Conservation (phyloP, 805 yeast species). For the Candida ovalis region DNA sequence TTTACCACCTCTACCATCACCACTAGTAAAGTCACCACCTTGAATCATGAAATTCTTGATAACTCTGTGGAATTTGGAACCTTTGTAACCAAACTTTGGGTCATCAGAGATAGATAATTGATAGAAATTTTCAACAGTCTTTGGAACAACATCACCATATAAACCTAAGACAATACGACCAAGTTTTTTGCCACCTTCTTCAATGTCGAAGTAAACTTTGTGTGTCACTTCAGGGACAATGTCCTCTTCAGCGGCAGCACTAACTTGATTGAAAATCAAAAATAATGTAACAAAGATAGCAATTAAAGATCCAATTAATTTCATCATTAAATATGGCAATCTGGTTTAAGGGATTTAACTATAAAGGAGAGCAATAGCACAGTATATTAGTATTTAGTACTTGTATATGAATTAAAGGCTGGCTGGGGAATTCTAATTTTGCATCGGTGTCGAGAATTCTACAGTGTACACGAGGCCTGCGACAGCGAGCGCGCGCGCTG, state of each 20-base stretch:
- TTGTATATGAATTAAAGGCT: no score
- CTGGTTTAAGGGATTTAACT: background rate
- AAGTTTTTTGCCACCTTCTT: constrained; percentile 62
- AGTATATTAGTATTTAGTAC: no score
- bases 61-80: constrained; percentile 68
- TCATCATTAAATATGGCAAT: constrained; percentile 19
- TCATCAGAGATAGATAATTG: constrained; percentile 75
- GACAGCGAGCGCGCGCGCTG: no score
- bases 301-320: constrained; percentile 17
- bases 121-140: constrained; percentile 85
- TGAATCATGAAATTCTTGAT: constrained; percentile 72
- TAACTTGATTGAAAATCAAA: constrained; percentile 15
- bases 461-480: no score
- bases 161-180: constrained; percentile 87
- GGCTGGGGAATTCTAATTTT: no score
- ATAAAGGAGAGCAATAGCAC: background rate
- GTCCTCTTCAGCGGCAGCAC: constrained; percentile 10
- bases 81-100: constrained; percentile 57
- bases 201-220: constrained; percentile 81
- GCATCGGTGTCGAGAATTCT: no score
- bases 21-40: constrained; percentile 75
- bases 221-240: constrained; percentile 55
- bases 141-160: constrained; percentile 82
- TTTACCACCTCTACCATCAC: constrained; percentile 70
- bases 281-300: constrained; percentile 18